Evolutionary conservation across 495 filamentous ascomycete species (phyloP).

Genomic region (Sporormia fimetaria): DNA sequence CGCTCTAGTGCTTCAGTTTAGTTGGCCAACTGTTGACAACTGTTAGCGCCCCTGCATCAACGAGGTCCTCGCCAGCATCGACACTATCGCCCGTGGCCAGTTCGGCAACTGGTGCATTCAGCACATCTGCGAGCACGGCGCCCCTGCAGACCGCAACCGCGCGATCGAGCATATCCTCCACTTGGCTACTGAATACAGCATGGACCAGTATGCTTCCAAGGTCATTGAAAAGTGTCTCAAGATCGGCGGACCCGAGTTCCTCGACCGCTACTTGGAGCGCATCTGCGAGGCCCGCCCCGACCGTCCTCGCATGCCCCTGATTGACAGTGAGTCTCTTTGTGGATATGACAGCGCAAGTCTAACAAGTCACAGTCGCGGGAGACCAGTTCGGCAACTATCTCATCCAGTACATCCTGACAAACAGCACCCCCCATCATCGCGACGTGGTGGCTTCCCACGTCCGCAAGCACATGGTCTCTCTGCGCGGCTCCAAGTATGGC

Average conservation of each 20-base stretch:
- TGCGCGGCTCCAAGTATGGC: conserved; percentile 95
- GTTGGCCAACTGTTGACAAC: conserved; percentile 29
- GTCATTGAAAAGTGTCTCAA: conserved; percentile 98
- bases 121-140: conserved; percentile 95
- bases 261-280: conserved; percentile 83
- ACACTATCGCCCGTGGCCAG: conserved; percentile 93
- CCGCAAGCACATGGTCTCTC: conserved; percentile 97
- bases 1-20: conserved; percentile 9
- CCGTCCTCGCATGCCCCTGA: conserved; percentile 89
- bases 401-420: conserved; percentile 89
- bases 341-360: conserved; percentile 15
- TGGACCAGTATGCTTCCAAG: conserved; percentile 98
- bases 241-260: conserved; percentile 83
- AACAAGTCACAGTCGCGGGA: conserved; percentile 57
- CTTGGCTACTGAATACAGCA: conserved; percentile 90
- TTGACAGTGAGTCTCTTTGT: conserved; percentile 58
- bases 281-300: conserved; percentile 85
- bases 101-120: conserved; percentile 99
- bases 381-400: conserved; percentile 99
- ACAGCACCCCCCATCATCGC: conserved; percentile 73
- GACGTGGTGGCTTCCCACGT: conserved; percentile 90
- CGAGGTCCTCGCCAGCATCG: conserved; percentile 86
- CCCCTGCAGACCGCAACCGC: conserved; percentile 78
- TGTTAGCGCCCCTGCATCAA: conserved; percentile 87
- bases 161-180: conserved; percentile 91